Base-by-base conservation (phyloP, 2,329 filamentous ascomycete species). In the Colletotrichum tropicicola region DNA sequence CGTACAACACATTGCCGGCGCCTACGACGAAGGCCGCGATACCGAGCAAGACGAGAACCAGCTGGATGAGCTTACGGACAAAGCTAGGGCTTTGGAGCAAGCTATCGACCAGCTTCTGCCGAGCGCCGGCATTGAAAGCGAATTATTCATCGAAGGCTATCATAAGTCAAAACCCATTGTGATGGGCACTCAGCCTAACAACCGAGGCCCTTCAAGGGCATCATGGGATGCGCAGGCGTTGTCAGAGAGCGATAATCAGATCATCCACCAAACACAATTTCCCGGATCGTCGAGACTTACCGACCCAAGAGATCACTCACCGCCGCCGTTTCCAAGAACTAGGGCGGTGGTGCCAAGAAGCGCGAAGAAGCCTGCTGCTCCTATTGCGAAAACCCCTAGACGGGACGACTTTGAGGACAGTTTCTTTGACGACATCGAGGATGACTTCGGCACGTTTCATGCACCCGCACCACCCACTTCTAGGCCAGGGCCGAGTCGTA, bases 181-280 rank as follows among this genome's bases (percentile, higher is more conserved):
- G 65, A 28, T 66, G 72, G 65, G 69, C 64, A 49, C 69, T 67
- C 10, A 72, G 71, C 45, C 73, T 71, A 17, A 58, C 71, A 5
- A 70, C 70, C 27, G 72, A 73, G 21, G n/a, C 2, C 32, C 37
- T 15, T 59, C 48, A 6, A 35, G 51, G 23, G 47, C 15, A 15
- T 53, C 37, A 7, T 43, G 44, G 37, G 47, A 51, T 37, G 30
- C 32, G 47, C 53, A 25, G 7, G 10, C 27, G 12, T 69, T 70
- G 15, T 70, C 73, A 1, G 74, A 77, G 37, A 73, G 73, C 25
- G 76, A 75, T 12, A 81, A 82, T 1, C 82, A 88, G 65, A 77
- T 86, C 17, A 79, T 87, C 19, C 78, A 82, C 19, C 85, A 87
- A 69, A 87, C 85, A 1, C 85, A 87, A 58, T 69, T 83, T 21